Evolutionary conservation across 108 stramenopile genomes (phyloP).

Genomic region (Skeletonema potamos): DNA sequence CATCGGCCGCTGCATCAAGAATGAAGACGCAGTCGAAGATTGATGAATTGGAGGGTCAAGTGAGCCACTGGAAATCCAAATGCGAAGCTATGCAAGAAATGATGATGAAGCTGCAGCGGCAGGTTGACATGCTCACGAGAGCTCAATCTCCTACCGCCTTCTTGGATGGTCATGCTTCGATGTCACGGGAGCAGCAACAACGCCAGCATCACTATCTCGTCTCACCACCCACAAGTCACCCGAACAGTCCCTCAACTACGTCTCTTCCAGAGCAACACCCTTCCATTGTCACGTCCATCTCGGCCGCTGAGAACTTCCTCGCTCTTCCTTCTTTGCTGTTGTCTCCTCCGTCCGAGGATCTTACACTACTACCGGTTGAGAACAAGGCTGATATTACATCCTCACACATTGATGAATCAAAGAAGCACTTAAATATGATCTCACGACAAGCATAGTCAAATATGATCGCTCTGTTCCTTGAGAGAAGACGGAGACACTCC

Average conservation of each 20-base stretch:
- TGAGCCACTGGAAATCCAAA: conserved; percentile 46
- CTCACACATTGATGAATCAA: conserved; percentile 8
- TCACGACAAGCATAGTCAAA: conserved; percentile 52
- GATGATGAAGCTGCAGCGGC: conserved; percentile 32
- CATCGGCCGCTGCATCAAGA: conserved; percentile 70
- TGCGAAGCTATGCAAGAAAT: conserved; percentile 34
- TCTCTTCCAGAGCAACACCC: background rate
- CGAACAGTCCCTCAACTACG: background rate
- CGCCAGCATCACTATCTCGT: background rate
- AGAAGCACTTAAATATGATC: conserved; percentile 48
- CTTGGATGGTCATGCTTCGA: too few relatives aligned
- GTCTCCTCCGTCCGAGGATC: background rate
- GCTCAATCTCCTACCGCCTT: conserved; percentile 1
- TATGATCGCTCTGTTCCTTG: background rate
- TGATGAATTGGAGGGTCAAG: conserved; percentile 61
- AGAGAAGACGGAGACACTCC: background rate
- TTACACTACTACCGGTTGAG: background rate
- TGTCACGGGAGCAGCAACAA: conserved; percentile 1
- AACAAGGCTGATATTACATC: background rate
- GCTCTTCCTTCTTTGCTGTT: background rate
- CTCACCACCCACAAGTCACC: background rate
- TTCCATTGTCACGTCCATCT: background rate
- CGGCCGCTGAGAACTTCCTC: background rate
- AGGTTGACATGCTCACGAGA: conserved; percentile 8
- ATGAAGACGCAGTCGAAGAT: conserved; percentile 63